Base-by-base conservation (phyloP, 306 rosid species). In the Glycyrrhiza uralensis region DNA sequence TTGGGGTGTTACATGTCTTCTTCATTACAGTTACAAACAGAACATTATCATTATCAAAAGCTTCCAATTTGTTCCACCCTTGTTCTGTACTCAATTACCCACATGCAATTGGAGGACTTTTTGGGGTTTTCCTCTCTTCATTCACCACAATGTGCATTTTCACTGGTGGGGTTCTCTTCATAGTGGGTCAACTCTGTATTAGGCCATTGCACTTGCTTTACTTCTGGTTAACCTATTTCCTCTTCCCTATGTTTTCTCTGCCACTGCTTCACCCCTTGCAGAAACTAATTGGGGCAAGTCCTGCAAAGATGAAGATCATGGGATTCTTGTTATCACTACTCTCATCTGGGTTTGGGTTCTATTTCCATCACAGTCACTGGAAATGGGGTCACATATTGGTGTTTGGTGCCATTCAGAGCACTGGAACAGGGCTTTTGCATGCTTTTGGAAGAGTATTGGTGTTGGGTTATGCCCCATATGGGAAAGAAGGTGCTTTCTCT, bases 141-240 rank as follows among this genome's bases (percentile, higher is more conserved):
- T 79, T 87, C 4, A 46, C 92, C 20, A 72, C 91, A 0, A 93
- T 93, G 96, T 66, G 81, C 23, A 64, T 90, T 63, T 90, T 93
- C 89, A 79, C 79, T 1, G 86, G 85, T 22, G 86, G 74, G 1
- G 39, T 87, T 12, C 85, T 93, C 35, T 93, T 78, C 81, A 55
- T 85, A 0, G 90, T 87, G 23, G 91, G 98, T 9, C 47, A 85
- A 1, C 86, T 88, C 10, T 93, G 98, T 69, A 74, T 84, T n/a
- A 78, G 20, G 33, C 96, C 96, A 10, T 10, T 44, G 13, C 69
- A 83, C 18, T 19, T 93, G 29, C 88, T 93, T 19, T 85, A 55
- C 39, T 76, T 90, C 14, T 93, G 91, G 96, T 52, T 93, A 20
- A 80, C 39, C n/a, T 93, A 93, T 50, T 93, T 93, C 74, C 69